Percentiles rank a stretch among this genome's conserved stretches.
Evolutionary conservation across 306 rosid species (phyloP).

Genomic region (Spatholobus suberectus): DNA sequence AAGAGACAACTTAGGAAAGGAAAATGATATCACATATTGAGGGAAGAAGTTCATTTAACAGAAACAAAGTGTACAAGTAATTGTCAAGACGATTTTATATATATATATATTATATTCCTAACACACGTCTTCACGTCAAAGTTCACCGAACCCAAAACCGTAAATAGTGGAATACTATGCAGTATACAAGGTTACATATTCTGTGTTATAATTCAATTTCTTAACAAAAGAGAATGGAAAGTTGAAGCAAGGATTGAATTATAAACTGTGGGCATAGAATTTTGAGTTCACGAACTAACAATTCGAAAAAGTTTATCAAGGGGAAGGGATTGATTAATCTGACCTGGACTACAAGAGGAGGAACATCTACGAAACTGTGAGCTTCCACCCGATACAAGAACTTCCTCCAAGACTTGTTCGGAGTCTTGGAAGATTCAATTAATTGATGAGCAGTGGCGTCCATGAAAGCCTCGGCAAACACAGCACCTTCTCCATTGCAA

Average conservation of each 20-base stretch:
- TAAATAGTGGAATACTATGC: neutral
- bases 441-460: slow-evolving; percentile 59
- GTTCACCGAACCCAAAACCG: neutral
- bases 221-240: neutral
- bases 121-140: neutral
- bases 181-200: neutral
- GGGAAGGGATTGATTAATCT: neutral
- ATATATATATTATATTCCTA: neutral
- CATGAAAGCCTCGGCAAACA: slow-evolving; percentile 74
- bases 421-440: slow-evolving; percentile 51
- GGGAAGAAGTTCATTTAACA: neutral
- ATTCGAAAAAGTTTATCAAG: too few relatives aligned
- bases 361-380: slow-evolving; percentile 66
- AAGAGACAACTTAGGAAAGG: neutral
- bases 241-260: neutral
- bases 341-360: slow-evolving; percentile 87
- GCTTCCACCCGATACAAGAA: slow-evolving; percentile 60
- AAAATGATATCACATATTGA: neutral
- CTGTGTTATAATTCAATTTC: neutral
- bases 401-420: slow-evolving; percentile 75
- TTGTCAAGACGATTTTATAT: neutral
- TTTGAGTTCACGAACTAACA: neutral
- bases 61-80: neutral
- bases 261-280: neutral
- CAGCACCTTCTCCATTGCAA: slow-evolving; percentile 80